Evolutionary conservation across 2,329 filamentous ascomycete species (phyloP).

Genomic region (Paecilomyces sp.): DNA sequence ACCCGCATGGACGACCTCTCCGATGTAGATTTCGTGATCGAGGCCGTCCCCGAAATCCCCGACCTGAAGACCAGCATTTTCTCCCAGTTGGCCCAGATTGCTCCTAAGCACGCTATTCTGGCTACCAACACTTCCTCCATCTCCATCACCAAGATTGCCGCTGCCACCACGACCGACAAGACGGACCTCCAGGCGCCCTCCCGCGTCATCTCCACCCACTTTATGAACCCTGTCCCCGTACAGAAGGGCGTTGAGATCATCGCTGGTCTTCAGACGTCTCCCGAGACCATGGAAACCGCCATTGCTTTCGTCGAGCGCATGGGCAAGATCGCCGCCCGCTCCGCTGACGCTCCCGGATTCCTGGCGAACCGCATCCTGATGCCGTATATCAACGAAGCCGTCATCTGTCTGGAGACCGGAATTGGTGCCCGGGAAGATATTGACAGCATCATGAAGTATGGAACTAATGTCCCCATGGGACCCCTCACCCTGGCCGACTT

Average conservation of each 20-base stretch:
- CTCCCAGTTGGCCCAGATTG: slow-evolving; percentile 69
- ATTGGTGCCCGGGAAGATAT: slow-evolving; percentile 87
- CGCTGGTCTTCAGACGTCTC: slow-evolving; percentile 82
- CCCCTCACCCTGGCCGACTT: slow-evolving; percentile 91
- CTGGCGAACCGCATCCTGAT: slow-evolving; percentile 94
- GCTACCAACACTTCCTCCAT: slow-evolving; percentile 99
- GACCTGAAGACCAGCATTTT: slow-evolving; percentile 86
- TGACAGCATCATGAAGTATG: slow-evolving; percentile 98
- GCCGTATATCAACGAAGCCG: slow-evolving; percentile 98
- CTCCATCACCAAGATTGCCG: slow-evolving; percentile 91
- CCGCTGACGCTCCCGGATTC: slow-evolving; percentile 87
- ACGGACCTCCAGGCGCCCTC: slow-evolving; percentile 74
- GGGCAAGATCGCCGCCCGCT: slow-evolving; percentile 85
- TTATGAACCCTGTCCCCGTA: slow-evolving; percentile 97
- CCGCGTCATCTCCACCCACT: slow-evolving; percentile 90
- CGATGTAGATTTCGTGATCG: slow-evolving; percentile 92
- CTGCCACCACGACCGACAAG: slow-evolving; percentile 70
- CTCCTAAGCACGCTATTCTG: slow-evolving; percentile 76
- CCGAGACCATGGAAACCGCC: slow-evolving; percentile 72
- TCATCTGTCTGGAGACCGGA: slow-evolving; percentile 91
- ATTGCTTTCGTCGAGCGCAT: slow-evolving; percentile 81
- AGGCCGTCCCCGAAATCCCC: slow-evolving; percentile 90
- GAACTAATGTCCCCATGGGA: slow-evolving; percentile 97
- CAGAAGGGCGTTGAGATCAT: slow-evolving; percentile 99
- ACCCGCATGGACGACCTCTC: slow-evolving; percentile 70